These are phyloP conservation scores for Crucibulum laeve DNA, from an alignment of 768 basidiomycete species.

Conservation along the genomic window DNA sequence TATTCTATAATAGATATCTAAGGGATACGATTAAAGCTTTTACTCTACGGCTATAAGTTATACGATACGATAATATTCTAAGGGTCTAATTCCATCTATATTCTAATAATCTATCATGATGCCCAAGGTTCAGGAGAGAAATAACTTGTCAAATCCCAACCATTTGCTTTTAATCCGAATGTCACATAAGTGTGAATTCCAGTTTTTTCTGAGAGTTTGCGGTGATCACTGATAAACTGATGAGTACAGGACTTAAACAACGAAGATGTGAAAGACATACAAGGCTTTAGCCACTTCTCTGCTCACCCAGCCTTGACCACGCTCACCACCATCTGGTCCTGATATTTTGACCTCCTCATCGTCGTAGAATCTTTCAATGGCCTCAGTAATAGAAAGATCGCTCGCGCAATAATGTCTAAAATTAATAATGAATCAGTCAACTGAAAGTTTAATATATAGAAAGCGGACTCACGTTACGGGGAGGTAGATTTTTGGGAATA, in stretches of 20 bases:
- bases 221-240: slow-evolving; percentile 16
- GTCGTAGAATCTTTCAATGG: slow-evolving; percentile 21
- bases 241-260: slow-evolving; percentile 1
- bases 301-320: slow-evolving; percentile 20
- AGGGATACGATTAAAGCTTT: too few relatives aligned
- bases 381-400: slow-evolving; percentile 18
- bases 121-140: slow-evolving; percentile 24
- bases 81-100: too few relatives aligned
- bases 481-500: slow-evolving; percentile 26
- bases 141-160: slow-evolving; percentile 27
- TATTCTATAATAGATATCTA: too few relatives aligned
- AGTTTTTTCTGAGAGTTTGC: slow-evolving; percentile 12
- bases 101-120: not conserved
- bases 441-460: not conserved
- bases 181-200: slow-evolving; percentile 28
- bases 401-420: slow-evolving; percentile 22
- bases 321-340: slow-evolving; percentile 3
- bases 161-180: slow-evolving; percentile 22
- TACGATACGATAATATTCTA: too few relatives aligned
- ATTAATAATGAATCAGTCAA: not conserved
- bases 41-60: too few relatives aligned
- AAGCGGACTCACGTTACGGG: slow-evolving; percentile 23
- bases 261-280: slow-evolving; percentile 13
- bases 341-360: slow-evolving; percentile 10
- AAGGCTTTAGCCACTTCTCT: slow-evolving; percentile 19